Evolutionary conservation across 495 filamentous ascomycete species (phyloP).

Genomic region (Talaromyces thailandensis): DNA sequence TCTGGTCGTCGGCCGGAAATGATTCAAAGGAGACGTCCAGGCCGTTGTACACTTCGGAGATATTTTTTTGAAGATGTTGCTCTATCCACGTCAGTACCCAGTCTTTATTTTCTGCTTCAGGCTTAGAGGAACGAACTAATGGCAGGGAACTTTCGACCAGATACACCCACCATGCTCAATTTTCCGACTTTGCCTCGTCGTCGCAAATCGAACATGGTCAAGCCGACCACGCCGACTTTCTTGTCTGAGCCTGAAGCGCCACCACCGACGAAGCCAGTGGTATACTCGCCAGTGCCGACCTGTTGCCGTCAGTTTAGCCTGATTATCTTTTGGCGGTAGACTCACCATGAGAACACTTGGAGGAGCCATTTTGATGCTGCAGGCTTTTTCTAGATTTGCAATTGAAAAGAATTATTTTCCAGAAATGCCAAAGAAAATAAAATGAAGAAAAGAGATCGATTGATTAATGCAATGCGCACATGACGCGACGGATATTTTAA

Average conservation of each 20-base stretch:
- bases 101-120: too few species aligned
- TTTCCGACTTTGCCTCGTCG: constrained; percentile 80
- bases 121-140: constrained; percentile 53
- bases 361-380: constrained; percentile 50
- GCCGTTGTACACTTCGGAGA: constrained; percentile 75
- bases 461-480: not conserved
- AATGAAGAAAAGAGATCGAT: not conserved
- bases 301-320: constrained; percentile 19
- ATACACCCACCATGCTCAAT: constrained; percentile 83
- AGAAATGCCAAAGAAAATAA: not conserved
- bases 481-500: not conserved
- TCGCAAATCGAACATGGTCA: constrained; percentile 84
- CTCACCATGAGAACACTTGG: constrained; percentile 82
- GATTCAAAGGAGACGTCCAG: constrained; percentile 77
- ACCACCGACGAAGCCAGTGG: constrained; percentile 78
- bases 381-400: not conserved
- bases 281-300: constrained; percentile 93
- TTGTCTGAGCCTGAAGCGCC: constrained; percentile 77
- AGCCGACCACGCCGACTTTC: constrained; percentile 85
- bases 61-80: constrained; percentile 81
- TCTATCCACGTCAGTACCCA: constrained; percentile 37
- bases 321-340: not conserved
- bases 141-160: constrained; percentile 79
- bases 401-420: not conserved
- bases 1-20: constrained; percentile 61